These are phyloP conservation scores for Boletus tylopilopsis DNA, from an alignment of 768 basidiomycete species.

Conservation along the genomic window DNA sequence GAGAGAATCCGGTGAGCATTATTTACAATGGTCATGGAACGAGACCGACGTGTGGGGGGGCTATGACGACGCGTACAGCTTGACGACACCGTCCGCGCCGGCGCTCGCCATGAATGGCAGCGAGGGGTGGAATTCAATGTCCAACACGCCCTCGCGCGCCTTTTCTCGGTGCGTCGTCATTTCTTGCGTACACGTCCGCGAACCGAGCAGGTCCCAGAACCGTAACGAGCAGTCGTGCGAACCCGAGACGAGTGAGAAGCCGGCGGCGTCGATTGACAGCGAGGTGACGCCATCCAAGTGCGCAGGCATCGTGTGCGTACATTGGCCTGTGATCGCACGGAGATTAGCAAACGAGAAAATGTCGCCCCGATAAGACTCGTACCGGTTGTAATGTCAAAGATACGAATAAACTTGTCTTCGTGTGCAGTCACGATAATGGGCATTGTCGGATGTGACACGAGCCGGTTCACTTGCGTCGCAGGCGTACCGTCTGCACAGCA, in stretches of 20 bases:
- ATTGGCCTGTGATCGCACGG: constrained; percentile 53
- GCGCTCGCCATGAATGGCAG: constrained; percentile 88
- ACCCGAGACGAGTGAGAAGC: constrained; percentile 83
- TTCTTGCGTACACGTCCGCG: constrained; percentile 83
- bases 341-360: not conserved
- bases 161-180: constrained; percentile 86
- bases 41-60: not conserved
- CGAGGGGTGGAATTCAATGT: constrained; percentile 79
- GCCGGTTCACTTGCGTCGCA: constrained; percentile 78
- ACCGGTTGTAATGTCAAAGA: constrained; percentile 86
- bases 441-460: constrained; percentile 89
- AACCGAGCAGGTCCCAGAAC: constrained; percentile 88
- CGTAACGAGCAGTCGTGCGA: constrained; percentile 93
- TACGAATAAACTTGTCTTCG: constrained; percentile 90
- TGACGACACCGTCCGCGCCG: constrained; percentile 94
- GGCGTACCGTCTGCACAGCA: constrained; percentile 59
- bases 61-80: constrained; percentile 83
- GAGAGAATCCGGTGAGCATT: constrained; percentile 7
- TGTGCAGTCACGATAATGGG: constrained; percentile 84
- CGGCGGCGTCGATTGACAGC: constrained; percentile 81
- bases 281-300: constrained; percentile 93
- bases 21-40: not conserved
- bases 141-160: constrained; percentile 86
- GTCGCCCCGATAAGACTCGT: constrained; percentile 22
- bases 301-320: constrained; percentile 85